Percentiles rank a stretch among this genome's conserved stretches.
phyloP scores from a whole-genome alignment of 129 eudicot genomes.

The Kitagawia praeruptora region DNA sequence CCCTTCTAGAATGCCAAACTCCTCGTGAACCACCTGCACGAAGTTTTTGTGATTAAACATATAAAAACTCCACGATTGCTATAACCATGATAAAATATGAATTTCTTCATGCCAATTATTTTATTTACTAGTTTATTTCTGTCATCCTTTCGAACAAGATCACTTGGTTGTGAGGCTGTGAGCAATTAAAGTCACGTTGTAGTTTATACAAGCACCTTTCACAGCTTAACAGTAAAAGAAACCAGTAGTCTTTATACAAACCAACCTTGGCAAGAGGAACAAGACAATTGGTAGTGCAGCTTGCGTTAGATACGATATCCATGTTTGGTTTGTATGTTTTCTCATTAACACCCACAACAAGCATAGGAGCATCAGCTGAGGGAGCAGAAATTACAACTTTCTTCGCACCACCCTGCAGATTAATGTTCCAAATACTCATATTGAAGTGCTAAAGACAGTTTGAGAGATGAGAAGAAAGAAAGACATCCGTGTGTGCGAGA shows the following conservation, averaged over 20 bases:
- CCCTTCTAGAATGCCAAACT: conserved; percentile 92
- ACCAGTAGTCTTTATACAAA: neutral
- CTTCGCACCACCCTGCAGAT: conserved; percentile 85
- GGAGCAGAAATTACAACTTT: conserved; percentile 96
- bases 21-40: too few relatives aligned
- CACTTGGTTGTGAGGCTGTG: neutral
- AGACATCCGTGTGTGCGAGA: neutral
- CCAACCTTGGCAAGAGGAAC: conserved; percentile 97
- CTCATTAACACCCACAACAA: conserved; percentile 96
- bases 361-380: conserved; percentile 98
- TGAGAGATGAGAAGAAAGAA: neutral
- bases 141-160: neutral
- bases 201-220: neutral
- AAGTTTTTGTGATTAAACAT: neutral
- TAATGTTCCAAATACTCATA: conserved; percentile 12
- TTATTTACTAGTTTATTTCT: neutral
- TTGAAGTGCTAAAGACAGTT: neutral
- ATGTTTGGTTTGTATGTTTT: conserved; percentile 74
- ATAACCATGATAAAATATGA: neutral
- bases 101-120: neutral
- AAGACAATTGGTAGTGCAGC: conserved; percentile 95
- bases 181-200: neutral
- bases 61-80: neutral
- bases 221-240: neutral
- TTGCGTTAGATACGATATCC: conserved; percentile 95